Evolutionary conservation across 768 basidiomycete genomes (phyloP).

Genomic region (Termitomyces heimii): DNA sequence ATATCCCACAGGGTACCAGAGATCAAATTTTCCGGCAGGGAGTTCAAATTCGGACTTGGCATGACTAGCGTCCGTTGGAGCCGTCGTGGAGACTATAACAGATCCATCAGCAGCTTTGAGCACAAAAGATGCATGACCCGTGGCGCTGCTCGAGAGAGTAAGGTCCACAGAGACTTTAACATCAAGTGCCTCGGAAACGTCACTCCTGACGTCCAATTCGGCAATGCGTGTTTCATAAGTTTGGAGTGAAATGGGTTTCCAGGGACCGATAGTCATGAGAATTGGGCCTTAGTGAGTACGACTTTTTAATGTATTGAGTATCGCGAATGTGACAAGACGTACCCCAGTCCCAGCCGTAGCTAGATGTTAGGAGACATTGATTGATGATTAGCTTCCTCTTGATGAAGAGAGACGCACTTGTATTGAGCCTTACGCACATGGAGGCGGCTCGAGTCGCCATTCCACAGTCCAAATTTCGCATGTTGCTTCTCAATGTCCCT

Average conservation of each 20-base stretch:
- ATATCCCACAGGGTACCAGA: slow-evolving; percentile 87
- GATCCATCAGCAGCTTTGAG: slow-evolving; percentile 47
- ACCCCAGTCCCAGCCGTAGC: slow-evolving; percentile 94
- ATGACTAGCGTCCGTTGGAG: slow-evolving; percentile 29
- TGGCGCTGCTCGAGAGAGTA: slow-evolving; percentile 31
- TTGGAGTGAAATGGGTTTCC: slow-evolving; percentile 75
- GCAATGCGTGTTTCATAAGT: slow-evolving; percentile 57
- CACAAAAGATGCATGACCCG: slow-evolving; percentile 37
- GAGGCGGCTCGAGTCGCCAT: slow-evolving; percentile 85
- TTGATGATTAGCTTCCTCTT: not conserved
- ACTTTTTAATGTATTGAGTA: not conserved
- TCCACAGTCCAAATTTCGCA: slow-evolving; percentile 68
- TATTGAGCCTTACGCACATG: slow-evolving; percentile 94
- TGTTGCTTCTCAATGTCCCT: slow-evolving; percentile 64
- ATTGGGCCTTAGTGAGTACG: slow-evolving; percentile 54
- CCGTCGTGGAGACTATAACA: slow-evolving; percentile 30
- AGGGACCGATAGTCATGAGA: slow-evolving; percentile 84
- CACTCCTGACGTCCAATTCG: slow-evolving; percentile 57
- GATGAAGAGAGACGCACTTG: slow-evolving; percentile 45
- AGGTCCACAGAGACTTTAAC: slow-evolving; percentile 45
- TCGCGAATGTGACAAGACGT: slow-evolving; percentile 1
- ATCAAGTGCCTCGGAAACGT: slow-evolving; percentile 49
- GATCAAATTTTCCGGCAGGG: slow-evolving; percentile 48
- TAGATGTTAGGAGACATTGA: slow-evolving; percentile 17
- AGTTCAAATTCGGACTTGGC: slow-evolving; percentile 44